A percentile compares a stretch with the other conserved stretches of the same genome.
Conservation (phyloP, 805 yeast genomes). For the Zygosaccharomyces siamensis region DNA sequence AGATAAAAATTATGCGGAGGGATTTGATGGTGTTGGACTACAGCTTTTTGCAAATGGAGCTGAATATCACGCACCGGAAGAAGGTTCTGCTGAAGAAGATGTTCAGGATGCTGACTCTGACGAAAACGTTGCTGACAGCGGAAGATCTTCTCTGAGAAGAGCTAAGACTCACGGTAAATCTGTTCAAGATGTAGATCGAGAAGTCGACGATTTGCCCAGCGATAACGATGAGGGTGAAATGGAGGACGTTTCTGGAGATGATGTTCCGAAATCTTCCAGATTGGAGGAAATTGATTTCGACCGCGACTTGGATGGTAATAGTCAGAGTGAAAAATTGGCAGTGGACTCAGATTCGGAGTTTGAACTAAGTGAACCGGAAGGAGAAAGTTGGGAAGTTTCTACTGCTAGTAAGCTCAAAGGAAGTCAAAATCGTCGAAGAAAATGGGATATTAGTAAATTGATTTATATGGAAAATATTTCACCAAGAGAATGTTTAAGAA, state of each 20-base stretch:
- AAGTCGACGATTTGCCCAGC: slow-evolving; percentile 41
- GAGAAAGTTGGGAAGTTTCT: slow-evolving; percentile 33
- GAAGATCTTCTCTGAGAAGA: slow-evolving; percentile 60
- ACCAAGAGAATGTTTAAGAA: slow-evolving; percentile 63
- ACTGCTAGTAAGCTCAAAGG: slow-evolving; percentile 62
- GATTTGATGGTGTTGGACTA: slow-evolving; percentile 62
- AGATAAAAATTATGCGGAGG: slow-evolving; percentile 52
- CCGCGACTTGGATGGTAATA: slow-evolving; percentile 36
- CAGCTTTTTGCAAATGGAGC: slow-evolving; percentile 65
- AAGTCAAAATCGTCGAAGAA: slow-evolving; percentile 42
- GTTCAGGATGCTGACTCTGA: slow-evolving; percentile 32
- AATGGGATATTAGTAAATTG: slow-evolving; percentile 77
- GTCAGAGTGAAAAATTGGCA: slow-evolving; percentile 37
- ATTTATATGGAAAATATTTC: slow-evolving; percentile 73
- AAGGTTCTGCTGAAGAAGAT: slow-evolving; percentile 38
- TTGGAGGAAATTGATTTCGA: slow-evolving; percentile 47
- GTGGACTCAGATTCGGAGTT: slow-evolving; percentile 53
- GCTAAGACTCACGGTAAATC: slow-evolving; percentile 56
- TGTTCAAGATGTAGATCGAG: slow-evolving; percentile 43
- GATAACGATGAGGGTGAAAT: slow-evolving; percentile 44
- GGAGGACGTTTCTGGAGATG: slow-evolving; percentile 37
- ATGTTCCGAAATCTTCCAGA: slow-evolving; percentile 32
- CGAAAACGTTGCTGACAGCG: slow-evolving; percentile 41
- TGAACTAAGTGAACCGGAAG: slow-evolving; percentile 38
- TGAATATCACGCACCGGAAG: slow-evolving; percentile 43